These are phyloP conservation scores for Metschnikowia colocasiae DNA, from an alignment of 805 yeast genomes.

Conservation along the genomic window DNA sequence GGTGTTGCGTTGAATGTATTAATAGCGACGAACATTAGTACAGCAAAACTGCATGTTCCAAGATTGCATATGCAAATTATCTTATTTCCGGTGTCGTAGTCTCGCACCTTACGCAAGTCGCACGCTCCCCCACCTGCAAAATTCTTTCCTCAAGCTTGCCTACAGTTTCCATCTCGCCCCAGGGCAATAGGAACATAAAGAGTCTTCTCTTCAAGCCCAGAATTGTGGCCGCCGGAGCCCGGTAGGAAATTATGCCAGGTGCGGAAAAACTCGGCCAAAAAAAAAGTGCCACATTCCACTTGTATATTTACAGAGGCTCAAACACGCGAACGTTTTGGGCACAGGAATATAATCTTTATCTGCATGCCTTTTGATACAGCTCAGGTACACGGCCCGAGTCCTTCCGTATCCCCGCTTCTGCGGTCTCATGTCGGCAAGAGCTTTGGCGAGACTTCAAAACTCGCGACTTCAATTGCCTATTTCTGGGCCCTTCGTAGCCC, in stretches of 20 bases:
- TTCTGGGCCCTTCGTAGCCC: no score
- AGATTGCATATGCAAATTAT: slow-evolving; percentile 1
- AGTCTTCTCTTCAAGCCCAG: no score
- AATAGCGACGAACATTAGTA: background rate
- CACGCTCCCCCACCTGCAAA: slow-evolving; percentile 1
- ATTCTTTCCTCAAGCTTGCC: background rate
- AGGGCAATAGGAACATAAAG: no score
- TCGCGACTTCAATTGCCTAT: background rate
- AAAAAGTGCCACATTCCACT: background rate
- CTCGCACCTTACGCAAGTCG: background rate
- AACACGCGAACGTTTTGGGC: background rate
- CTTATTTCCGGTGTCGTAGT: background rate
- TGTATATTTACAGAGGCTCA: background rate
- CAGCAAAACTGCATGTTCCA: background rate
- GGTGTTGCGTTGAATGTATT: background rate
- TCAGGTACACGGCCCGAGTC: slow-evolving; percentile 2
- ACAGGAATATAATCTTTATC: background rate
- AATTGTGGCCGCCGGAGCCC: no score
- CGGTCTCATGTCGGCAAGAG: slow-evolving; percentile 1
- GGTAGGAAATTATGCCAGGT: no score
- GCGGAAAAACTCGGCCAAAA: background rate
- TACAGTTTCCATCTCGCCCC: background rate
- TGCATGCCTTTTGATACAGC: background rate
- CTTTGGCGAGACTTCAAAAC: background rate
- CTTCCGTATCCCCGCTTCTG: background rate